Percentiles rank a stretch among this genome's conserved stretches.
Conservation (phyloP, 140 eudicot species). For the Anethum foeniculum region DNA sequence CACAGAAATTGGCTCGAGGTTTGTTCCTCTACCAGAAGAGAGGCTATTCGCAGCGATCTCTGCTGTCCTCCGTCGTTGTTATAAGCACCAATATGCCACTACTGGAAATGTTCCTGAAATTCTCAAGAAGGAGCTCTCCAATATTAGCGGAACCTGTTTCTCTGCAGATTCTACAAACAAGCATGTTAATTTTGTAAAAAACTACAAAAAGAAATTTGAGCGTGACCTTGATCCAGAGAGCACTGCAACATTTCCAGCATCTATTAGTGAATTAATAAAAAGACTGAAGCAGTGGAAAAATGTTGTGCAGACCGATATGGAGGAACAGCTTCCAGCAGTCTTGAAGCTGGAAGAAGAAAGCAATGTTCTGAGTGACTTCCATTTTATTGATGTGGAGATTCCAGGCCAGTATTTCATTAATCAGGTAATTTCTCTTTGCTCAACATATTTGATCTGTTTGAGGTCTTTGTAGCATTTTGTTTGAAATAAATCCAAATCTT, state of each 20-base stretch:
- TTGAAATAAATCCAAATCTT: background rate
- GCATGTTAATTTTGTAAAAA: slow-evolving; percentile 88
- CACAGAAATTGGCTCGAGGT: slow-evolving; percentile 93
- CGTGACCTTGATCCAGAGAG: slow-evolving; percentile 96
- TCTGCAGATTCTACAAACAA: slow-evolving; percentile 90
- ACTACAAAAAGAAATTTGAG: slow-evolving; percentile 85
- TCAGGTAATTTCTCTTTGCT: slow-evolving; percentile 44
- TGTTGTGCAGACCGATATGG: slow-evolving; percentile 80
- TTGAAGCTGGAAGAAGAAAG: slow-evolving; percentile 95
- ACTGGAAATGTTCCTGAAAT: slow-evolving; percentile 91
- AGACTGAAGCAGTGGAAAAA: slow-evolving; percentile 90
- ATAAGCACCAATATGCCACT: slow-evolving; percentile 82
- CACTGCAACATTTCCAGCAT: slow-evolving; percentile 78
- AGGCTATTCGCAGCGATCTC: slow-evolving; percentile 80
- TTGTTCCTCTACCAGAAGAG: slow-evolving; percentile 90
- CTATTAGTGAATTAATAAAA: slow-evolving; percentile 80
- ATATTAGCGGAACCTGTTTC: slow-evolving; percentile 85
- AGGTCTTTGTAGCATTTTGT: background rate
- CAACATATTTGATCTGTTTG: background rate
- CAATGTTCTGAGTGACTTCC: slow-evolving; percentile 84
- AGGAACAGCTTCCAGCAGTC: slow-evolving; percentile 87
- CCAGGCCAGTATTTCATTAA: slow-evolving; percentile 88
- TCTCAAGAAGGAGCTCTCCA: slow-evolving; percentile 89
- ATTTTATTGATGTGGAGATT: slow-evolving; percentile 88
- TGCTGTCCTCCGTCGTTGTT: slow-evolving; percentile 86